A percentile compares a stretch with the other conserved stretches of the same genome.
Conservation (phyloP, 2,329 filamentous ascomycete species). For the Microsporum canis region DNA sequence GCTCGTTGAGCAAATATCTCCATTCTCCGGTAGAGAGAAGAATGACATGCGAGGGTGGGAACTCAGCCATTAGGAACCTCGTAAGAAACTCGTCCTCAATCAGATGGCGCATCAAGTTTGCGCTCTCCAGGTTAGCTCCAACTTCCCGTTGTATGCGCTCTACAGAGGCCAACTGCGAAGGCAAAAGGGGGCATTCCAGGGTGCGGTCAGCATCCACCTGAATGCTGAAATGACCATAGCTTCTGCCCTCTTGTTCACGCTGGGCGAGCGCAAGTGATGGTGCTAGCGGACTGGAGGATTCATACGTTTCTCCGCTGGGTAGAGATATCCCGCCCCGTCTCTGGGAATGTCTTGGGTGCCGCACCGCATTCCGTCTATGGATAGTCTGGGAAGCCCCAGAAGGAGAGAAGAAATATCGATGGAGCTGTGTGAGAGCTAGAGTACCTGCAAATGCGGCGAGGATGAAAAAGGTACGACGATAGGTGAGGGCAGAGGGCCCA, state of each 20-base stretch:
- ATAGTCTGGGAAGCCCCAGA: constrained; percentile 20
- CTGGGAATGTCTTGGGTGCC: constrained; percentile 19
- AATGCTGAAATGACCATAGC: constrained; percentile 34
- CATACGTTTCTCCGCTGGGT: constrained; percentile 10
- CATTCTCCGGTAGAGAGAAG: constrained; percentile 25
- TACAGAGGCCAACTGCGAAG: constrained; percentile 31
- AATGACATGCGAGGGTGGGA: constrained; percentile 28
- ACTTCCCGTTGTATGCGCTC: constrained; percentile 34
- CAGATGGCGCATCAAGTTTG: constrained; percentile 33
- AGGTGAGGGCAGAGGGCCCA: background rate
- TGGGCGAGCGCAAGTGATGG: constrained; percentile 32
- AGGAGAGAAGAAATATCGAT: constrained; percentile 23
- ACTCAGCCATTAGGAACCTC: constrained; percentile 33
- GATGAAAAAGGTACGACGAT: constrained; percentile 31
- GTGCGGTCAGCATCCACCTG: constrained; percentile 32
- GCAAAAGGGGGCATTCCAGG: constrained; percentile 33
- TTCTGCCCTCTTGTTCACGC: constrained; percentile 30
- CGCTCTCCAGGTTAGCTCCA: constrained; percentile 28
- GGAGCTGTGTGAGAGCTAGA: constrained; percentile 33
- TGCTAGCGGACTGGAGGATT: constrained; percentile 10
- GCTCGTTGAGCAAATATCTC: constrained; percentile 28
- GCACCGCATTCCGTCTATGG: constrained; percentile 31
- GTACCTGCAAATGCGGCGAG: constrained; percentile 32
- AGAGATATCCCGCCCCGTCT: constrained; percentile 13
- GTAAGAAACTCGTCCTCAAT: constrained; percentile 36